Evolutionary conservation across 2,329 filamentous ascomycete species (phyloP), one percentile per base, ranked within the genome.

Genomic region (Catunica adiposa): DNA sequence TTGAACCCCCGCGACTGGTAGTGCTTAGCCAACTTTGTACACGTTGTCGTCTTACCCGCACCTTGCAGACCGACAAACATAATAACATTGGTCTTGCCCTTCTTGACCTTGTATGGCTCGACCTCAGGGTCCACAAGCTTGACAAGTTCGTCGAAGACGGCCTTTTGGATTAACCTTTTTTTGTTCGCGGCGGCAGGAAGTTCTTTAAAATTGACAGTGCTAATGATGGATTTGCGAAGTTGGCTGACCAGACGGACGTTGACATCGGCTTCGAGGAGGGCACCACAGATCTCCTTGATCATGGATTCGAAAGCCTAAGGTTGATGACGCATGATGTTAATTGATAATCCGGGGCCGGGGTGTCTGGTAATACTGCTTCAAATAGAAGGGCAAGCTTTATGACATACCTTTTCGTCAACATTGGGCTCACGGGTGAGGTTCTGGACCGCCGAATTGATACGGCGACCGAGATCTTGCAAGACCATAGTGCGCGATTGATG

Each of bases 1-100:
- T 87, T 88, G 76, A 97, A 94, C 0, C 92, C 92, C 60, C 92
- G 77, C 8, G 86, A 88, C 68, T 94, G 86, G 70, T 98, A 98
- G 75, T 94, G 90, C 58, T 89, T 75, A 17, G 92, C 92, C 60
- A 98, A 76, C 71, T 98, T 98, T 42, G 92, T 98, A 77, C 92
- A 97, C 11, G 90, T 94, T 1, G 92, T 98, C 23, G 92, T 98
- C 71, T 98, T 98, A 68, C 92, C 92, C 3, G 90, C 88, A 74
- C 92, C 92, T 70, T 98, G 92, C 51, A 98, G 76, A 71, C 92
- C 92, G 60, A 98, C 92, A 68, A 98, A 97, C 92, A 98, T 98
- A 70, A 98, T 96, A 66, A 98, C 86, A 68, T 96, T 98, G 60
- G 84, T 76, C 68, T 89, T 92, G 61, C 89, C 89, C 72, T 97